These are phyloP conservation scores for Asterophora parasitica DNA, from an alignment of 768 basidiomycete species.

Conservation along the genomic window DNA sequence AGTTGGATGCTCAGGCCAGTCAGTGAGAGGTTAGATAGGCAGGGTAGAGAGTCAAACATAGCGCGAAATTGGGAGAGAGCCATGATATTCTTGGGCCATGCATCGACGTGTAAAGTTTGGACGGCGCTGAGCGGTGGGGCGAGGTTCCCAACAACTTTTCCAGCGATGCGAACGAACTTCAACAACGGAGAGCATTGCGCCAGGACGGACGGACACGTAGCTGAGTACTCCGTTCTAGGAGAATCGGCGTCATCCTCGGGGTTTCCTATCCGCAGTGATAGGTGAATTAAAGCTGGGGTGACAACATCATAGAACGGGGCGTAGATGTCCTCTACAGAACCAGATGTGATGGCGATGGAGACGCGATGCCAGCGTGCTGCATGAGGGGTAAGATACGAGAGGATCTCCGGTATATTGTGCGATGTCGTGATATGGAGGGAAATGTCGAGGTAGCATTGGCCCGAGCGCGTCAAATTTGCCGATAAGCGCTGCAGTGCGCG, in stretches of 20 bases:
- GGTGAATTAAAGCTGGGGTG: conserved; percentile 32
- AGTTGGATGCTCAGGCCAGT: conserved; percentile 33
- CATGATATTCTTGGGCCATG: conserved; percentile 31
- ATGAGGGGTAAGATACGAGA: conserved; percentile 28
- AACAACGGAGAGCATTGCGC: conserved; percentile 27
- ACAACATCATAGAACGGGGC: conserved; percentile 21
- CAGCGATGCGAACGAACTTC: conserved; percentile 37
- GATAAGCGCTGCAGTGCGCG: conserved; percentile 25
- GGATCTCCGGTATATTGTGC: conserved; percentile 21
- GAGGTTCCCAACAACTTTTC: conserved; percentile 34
- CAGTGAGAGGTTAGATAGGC: conserved; percentile 37
- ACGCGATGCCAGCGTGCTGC: conserved; percentile 36
- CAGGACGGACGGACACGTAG: conserved; percentile 27
- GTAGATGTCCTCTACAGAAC: conserved; percentile 23
- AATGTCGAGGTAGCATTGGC: conserved; percentile 32
- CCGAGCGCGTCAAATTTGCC: conserved; percentile 35
- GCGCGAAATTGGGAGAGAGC: conserved; percentile 30
- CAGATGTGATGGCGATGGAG: conserved; percentile 24
- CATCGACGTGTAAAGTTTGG: conserved; percentile 41
- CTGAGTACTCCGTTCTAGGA: conserved; percentile 26
- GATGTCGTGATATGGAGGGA: conserved; percentile 25
- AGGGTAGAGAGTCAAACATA: conserved; percentile 30
- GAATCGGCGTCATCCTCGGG: conserved; percentile 20
- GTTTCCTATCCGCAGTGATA: conserved; percentile 33
- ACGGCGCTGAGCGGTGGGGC: conserved; percentile 32